Evolutionary conservation across 495 filamentous ascomycete genomes (phyloP).

Genomic region (Rostrohypoxylon terebratum): DNA sequence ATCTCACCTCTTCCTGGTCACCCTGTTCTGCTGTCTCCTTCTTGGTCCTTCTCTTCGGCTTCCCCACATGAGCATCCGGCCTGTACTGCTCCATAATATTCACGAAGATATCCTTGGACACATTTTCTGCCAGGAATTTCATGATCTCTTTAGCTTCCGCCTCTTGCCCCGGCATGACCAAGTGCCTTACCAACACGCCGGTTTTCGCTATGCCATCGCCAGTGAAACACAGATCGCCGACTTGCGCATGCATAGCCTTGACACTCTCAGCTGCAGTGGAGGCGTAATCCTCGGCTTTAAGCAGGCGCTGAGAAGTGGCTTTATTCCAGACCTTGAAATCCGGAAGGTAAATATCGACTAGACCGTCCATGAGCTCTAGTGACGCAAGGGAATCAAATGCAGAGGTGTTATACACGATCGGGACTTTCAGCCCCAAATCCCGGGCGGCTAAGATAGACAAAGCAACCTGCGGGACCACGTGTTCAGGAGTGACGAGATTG

Average conservation of each 20-base stretch:
- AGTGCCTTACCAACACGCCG: constrained; percentile 76
- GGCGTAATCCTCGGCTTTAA: constrained; percentile 80
- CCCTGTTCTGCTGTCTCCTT: constrained; percentile 28
- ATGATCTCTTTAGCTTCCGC: constrained; percentile 76
- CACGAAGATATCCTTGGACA: constrained; percentile 76
- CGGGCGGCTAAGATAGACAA: constrained; percentile 74
- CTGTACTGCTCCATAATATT: constrained; percentile 85
- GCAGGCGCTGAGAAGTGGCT: constrained; percentile 70
- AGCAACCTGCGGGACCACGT: constrained; percentile 81
- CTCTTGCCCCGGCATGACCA: constrained; percentile 82
- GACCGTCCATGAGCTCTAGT: constrained; percentile 73
- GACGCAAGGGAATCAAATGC: constrained; percentile 78
- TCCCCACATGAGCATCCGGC: constrained; percentile 80
- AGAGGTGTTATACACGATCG: constrained; percentile 83
- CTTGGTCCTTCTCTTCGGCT: constrained; percentile 58
- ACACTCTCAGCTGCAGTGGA: constrained; percentile 75
- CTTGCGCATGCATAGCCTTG: constrained; percentile 79
- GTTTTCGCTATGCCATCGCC: constrained; percentile 79
- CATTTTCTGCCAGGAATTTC: constrained; percentile 72
- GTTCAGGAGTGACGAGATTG: constrained; percentile 77
- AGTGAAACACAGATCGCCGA: constrained; percentile 81
- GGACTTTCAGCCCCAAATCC: constrained; percentile 72
- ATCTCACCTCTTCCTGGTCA: constrained; percentile 64
- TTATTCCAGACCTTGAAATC: constrained; percentile 82
- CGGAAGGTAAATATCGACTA: constrained; percentile 82